Conservation (phyloP, 306 rosid genomes). For the Glycine soja region DNA sequence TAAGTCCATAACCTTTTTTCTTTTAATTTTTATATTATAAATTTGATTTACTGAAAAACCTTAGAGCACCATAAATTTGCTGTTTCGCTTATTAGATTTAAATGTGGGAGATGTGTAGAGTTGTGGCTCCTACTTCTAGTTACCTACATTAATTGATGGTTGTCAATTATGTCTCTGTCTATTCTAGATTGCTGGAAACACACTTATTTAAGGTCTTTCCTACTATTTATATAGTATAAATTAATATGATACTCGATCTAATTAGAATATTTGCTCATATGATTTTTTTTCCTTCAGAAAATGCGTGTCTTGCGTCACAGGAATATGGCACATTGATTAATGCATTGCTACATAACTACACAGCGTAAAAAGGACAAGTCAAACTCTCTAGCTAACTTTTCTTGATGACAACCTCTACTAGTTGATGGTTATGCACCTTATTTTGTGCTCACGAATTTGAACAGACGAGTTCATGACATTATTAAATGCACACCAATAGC, state of each 20-base stretch:
- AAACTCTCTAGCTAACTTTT: constrained; percentile 53
- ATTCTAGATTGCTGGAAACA: constrained; percentile 6
- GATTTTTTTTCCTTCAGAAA: not conserved
- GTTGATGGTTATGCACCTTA: constrained; percentile 55
- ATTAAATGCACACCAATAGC: constrained; percentile 49
- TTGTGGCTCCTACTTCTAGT: too few species aligned
- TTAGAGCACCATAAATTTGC: too few species aligned
- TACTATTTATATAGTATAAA: constrained; percentile 7
- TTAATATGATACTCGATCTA: not conserved
- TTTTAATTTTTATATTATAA: too few species aligned
- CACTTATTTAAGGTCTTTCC: constrained; percentile 23
- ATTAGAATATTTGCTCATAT: constrained; percentile 40
- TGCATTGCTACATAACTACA: constrained; percentile 36
- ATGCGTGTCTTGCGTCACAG: constrained; percentile 30
- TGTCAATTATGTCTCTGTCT: constrained; percentile 27
- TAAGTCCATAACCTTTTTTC: too few species aligned
- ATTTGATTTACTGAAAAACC: too few species aligned
- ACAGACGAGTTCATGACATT: constrained; percentile 31
- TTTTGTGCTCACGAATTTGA: constrained; percentile 49
- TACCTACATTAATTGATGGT: constrained; percentile 1
- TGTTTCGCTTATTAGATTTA: too few species aligned
- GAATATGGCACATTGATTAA: constrained; percentile 45
- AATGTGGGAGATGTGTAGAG: too few species aligned
- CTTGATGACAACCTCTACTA: constrained; percentile 48
- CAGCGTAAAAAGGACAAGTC: constrained; percentile 51